Percentiles rank a stretch among this genome's conserved stretches.
Conservation (phyloP, 1,139 yeast genomes). For the Candida sp. region DNA sequence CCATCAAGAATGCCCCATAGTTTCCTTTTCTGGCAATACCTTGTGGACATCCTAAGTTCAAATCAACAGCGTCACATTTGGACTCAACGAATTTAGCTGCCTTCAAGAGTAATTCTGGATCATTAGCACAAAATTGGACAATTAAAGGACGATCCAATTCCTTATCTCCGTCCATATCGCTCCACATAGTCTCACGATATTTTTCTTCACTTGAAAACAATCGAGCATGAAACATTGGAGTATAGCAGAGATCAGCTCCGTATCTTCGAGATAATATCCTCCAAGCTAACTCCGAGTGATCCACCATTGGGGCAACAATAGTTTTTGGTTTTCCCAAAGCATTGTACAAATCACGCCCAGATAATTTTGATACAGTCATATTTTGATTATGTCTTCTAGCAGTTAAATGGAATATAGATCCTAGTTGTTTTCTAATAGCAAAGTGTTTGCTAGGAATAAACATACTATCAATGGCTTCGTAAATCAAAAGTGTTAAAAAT, state of each 20-base stretch:
- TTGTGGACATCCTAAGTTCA: slow-evolving; percentile 96
- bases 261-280: slow-evolving; percentile 78
- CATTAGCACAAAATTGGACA: slow-evolving; percentile 96
- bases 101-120: slow-evolving; percentile 74
- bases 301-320: slow-evolving; percentile 98
- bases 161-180: slow-evolving; percentile 68
- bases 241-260: slow-evolving; percentile 93
- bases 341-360: slow-evolving; percentile 70
- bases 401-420: not conserved
- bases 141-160: slow-evolving; percentile 74
- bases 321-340: slow-evolving; percentile 73
- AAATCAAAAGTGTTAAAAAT: not conserved
- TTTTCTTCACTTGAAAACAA: slow-evolving; percentile 82
- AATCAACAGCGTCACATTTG: slow-evolving; percentile 92
- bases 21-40: slow-evolving; percentile 95
- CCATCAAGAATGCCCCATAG: slow-evolving; percentile 96
- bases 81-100: slow-evolving; percentile 83
- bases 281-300: slow-evolving; percentile 96
- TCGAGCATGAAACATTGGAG: slow-evolving; percentile 97
- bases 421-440: not conserved
- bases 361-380: slow-evolving; percentile 10
- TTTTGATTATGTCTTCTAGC: not conserved
- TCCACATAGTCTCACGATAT: slow-evolving; percentile 77
- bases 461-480: not conserved
- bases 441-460: not conserved